Evolutionary conservation across 2,329 filamentous ascomycete species (phyloP), one percentile per base, ranked within the genome.

Genomic region (Bipolaris gigantea): DNA sequence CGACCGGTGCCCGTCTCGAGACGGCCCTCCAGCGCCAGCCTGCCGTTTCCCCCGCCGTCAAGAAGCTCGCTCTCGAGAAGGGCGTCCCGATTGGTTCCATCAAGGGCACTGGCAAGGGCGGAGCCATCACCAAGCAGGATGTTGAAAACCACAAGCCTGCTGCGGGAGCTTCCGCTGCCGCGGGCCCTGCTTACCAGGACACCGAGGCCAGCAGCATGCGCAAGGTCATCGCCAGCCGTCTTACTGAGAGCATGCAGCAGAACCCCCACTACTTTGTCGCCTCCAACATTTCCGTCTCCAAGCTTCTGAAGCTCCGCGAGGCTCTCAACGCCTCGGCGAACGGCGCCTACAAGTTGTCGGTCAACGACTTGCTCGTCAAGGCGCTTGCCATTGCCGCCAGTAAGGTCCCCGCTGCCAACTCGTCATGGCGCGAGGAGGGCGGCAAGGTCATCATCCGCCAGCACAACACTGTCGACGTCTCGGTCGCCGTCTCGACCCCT

Each of bases 341-440:
- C 60, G 94, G 93, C 79, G 87, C 92, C 78, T 99, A 96, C 86
- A 99, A 97, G 86, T 89, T 99, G 55, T 97, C 92, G n/a, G 91
- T 99, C 79, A 99, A 99, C 80, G 94, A 99, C 80, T 96, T 99
- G 84, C 83, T 99, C 61, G 91, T 99, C 84, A 99, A 99, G 85
- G 94, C 93, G 66, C 90, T 93, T 55, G 90, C 86, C 55, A 81
- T 89, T 60, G 94, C 94, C 59, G 91, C 89, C 75, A 88, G 88
- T 80, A 97, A 96, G 85, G 92, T 97, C 44, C 94, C 94, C 55
- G 85, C 89, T 62, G 94, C 92, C 79, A 99, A 99, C 85, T 92
- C 92, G 46, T 93, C 90, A 76, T 99, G 94, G 93, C 81, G 81
- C 50, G 85, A 88, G 73, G 87, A 89, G 71, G 88, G 88, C 68